Percentiles rank a stretch among this genome's conserved stretches.
These are phyloP conservation scores for Nakazawaea wickerhamii DNA, from an alignment of 805 yeast genomes.

Conservation along the genomic window DNA sequence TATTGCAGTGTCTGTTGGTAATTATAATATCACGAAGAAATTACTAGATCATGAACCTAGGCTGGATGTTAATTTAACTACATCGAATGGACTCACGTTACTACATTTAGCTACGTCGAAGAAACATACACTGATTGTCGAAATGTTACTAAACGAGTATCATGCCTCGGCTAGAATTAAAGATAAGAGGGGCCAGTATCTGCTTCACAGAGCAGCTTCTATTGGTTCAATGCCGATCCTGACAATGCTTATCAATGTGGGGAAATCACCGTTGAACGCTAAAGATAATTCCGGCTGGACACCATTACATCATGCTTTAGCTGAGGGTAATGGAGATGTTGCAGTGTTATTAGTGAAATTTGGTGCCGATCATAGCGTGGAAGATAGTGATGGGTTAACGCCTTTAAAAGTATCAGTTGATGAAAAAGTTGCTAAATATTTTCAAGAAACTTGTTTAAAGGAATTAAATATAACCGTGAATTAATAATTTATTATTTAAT, in stretches of 20 bases:
- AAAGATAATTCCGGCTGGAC: conserved; percentile 77
- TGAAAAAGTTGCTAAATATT: conserved; percentile 41
- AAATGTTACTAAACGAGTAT: conserved; percentile 43
- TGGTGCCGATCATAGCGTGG: conserved; percentile 58
- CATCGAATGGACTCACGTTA: conserved; percentile 67
- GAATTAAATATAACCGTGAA: conserved; percentile 2
- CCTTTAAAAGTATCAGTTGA: conserved; percentile 53
- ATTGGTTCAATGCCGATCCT: conserved; percentile 60
- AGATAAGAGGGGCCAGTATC: conserved; percentile 60
- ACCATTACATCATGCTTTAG: conserved; percentile 81
- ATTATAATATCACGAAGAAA: conserved; percentile 42
- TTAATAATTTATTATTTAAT: neutral
- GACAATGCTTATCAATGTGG: conserved; percentile 43
- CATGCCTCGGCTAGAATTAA: conserved; percentile 59
- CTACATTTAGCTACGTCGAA: conserved; percentile 76
- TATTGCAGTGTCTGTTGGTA: conserved; percentile 74
- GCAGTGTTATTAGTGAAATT: conserved; percentile 54
- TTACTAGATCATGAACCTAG: conserved; percentile 46
- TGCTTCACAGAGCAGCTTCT: conserved; percentile 81
- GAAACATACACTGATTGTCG: conserved; percentile 48
- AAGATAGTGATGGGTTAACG: conserved; percentile 47
- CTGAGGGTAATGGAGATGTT: conserved; percentile 83
- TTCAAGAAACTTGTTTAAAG: conserved; percentile 15
- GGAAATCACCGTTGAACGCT: conserved; percentile 60
- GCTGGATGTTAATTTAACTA: conserved; percentile 57